Conservation (phyloP, 164 flowering plant genomes). For the Warburgia ugandensis region DNA sequence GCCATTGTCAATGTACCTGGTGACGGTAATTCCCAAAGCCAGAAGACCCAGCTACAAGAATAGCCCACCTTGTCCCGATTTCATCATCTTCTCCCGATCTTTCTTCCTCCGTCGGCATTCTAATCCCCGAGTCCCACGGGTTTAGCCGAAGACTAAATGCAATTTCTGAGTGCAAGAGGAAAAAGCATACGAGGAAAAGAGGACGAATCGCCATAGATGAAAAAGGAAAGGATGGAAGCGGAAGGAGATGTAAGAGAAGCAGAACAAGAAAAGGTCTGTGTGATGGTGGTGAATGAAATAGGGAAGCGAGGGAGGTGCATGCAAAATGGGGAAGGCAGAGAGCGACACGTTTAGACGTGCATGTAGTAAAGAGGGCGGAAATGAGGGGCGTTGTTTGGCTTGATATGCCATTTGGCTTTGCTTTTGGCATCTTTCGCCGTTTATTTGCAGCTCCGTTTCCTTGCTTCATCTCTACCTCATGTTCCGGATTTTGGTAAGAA, state of each 20-base stretch:
- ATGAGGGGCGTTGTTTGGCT: no score
- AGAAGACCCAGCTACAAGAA: slow-evolving; percentile 82
- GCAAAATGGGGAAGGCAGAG: not conserved
- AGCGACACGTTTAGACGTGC: not conserved
- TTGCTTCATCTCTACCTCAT: no score
- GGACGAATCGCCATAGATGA: not conserved
- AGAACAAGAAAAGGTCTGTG: not conserved
- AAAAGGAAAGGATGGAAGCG: not conserved
- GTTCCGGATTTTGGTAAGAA: no score
- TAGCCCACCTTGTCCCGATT: slow-evolving; percentile 74
- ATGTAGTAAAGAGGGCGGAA: not conserved
- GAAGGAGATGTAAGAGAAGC: not conserved
- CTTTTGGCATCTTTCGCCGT: no score
- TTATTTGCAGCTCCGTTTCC: no score
- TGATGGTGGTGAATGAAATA: not conserved
- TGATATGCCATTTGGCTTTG: no score
- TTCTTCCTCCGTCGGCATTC: slow-evolving; percentile 36
- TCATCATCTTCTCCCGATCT: slow-evolving; percentile 20
- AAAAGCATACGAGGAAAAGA: not conserved
- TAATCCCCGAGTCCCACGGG: slow-evolving; percentile 35
- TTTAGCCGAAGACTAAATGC: slow-evolving; percentile 3
- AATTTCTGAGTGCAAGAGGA: not conserved
- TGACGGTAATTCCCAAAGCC: slow-evolving; percentile 81
- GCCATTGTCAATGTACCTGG: slow-evolving; percentile 39
- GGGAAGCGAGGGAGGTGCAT: not conserved